Conservation (phyloP, 2,329 filamentous ascomycete species). For the Pestalotiopsis fici region DNA sequence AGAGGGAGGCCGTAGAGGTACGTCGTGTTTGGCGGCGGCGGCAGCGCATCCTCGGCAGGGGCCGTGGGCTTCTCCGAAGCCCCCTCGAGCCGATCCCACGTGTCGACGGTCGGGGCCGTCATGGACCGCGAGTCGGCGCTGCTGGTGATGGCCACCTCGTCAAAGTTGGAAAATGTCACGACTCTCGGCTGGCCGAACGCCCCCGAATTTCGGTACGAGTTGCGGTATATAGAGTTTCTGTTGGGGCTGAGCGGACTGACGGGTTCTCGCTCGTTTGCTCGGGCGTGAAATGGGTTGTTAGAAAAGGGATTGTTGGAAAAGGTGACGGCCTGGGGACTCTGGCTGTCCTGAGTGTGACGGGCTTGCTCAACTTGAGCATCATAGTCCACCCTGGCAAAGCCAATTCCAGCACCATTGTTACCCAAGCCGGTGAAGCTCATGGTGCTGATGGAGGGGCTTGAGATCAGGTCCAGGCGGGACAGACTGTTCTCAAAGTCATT, state of each 20-base stretch:
- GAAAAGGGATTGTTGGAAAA: not conserved
- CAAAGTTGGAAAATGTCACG: conserved; percentile 1
- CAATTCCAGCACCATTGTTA: not conserved
- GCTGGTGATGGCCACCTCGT: conserved; percentile 2
- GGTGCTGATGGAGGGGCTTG: not conserved
- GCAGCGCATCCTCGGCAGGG: not conserved
- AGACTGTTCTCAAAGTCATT: not conserved
- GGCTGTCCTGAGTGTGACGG: not conserved
- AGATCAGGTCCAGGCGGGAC: not conserved
- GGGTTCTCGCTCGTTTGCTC: not conserved
- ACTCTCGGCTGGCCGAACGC: not conserved
- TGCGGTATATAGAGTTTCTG: not conserved
- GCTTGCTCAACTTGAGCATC: not conserved
- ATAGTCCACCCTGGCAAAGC: not conserved
- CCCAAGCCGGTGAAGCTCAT: conserved; percentile 1
- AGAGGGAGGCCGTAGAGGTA: conserved; percentile 8
- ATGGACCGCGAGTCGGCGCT: not conserved
- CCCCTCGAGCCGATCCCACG: not conserved
- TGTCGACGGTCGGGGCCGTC: not conserved
- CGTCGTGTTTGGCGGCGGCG: not conserved
- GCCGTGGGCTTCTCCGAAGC: not conserved
- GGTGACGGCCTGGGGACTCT: not conserved
- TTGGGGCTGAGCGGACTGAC: not conserved
- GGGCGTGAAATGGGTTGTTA: not conserved
- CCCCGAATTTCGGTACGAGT: not conserved